Conservation (phyloP, 768 basidiomycete species). For the Suillus luteus region DNA sequence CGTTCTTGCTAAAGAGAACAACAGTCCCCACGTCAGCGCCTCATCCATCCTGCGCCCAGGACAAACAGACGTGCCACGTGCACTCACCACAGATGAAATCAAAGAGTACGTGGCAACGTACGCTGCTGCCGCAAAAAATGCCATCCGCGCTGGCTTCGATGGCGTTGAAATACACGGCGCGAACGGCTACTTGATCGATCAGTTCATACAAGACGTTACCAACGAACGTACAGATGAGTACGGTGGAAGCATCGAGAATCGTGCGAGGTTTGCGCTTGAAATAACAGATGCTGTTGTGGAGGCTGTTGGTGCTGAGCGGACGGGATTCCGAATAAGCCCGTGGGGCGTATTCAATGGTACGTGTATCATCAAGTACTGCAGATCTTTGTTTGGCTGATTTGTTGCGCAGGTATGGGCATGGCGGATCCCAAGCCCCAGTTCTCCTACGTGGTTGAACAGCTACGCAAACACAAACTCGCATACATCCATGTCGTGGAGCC, state of each 20-base stretch:
- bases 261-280: conserved; percentile 58
- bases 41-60: conserved; percentile 31
- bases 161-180: conserved; percentile 47
- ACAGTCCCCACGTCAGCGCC: conserved; percentile 36
- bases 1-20: conserved; percentile 36
- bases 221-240: conserved; percentile 66
- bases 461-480: conserved; percentile 43
- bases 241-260: conserved; percentile 65
- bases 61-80: conserved; percentile 19
- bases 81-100: conserved; percentile 34
- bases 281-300: conserved; percentile 51
- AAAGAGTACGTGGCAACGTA: conserved; percentile 32
- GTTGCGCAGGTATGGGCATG: conserved; percentile 49
- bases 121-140: conserved; percentile 35
- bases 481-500: conserved; percentile 57
- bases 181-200: conserved; percentile 54
- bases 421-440: conserved; percentile 57
- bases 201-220: conserved; percentile 59
- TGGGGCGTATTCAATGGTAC: conserved; percentile 40
- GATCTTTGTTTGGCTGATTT: conserved; percentile 19
- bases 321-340: conserved; percentile 59
- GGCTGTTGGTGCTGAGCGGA: conserved; percentile 55
- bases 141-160: conserved; percentile 45
- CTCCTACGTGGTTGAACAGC: conserved; percentile 44
- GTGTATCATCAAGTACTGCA: not conserved